phyloP scores from a whole-genome alignment of 202 grass and related monocot genomes.

The Digitaria exilis region DNA sequence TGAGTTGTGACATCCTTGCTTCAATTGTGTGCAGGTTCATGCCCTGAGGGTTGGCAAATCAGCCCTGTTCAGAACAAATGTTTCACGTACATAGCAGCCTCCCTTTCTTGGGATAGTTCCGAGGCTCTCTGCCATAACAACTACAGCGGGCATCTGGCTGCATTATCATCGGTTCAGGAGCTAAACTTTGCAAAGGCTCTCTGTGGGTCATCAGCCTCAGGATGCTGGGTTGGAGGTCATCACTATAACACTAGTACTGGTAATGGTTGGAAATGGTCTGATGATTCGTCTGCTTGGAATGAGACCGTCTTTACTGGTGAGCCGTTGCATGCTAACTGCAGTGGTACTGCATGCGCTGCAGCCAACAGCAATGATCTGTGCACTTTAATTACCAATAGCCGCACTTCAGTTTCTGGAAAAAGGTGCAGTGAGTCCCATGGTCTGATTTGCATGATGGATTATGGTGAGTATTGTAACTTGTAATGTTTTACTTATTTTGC shows the following conservation, averaged over 20 bases:
- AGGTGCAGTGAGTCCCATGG: conserved; percentile 73
- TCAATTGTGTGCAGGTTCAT: conserved; percentile 52
- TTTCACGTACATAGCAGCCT: conserved; percentile 54
- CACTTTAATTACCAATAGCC: conserved; percentile 55
- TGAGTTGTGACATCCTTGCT: background rate
- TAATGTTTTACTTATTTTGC: background rate
- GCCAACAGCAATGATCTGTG: conserved; percentile 53
- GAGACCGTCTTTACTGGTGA: conserved; percentile 37
- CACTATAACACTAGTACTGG: conserved; percentile 40
- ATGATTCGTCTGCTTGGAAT: conserved; percentile 58
- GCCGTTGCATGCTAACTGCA: conserved; percentile 42
- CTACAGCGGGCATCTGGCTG: conserved; percentile 62
- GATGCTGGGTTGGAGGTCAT: conserved; percentile 84
- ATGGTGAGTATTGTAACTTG: conserved; percentile 50
- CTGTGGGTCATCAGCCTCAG: conserved; percentile 51
- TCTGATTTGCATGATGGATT: conserved; percentile 77
- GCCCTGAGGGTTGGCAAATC: conserved; percentile 64
- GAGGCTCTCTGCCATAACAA: conserved; percentile 61
- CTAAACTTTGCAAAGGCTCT: conserved; percentile 60
- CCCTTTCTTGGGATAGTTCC: conserved; percentile 72
- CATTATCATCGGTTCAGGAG: conserved; percentile 70
- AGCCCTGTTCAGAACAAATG: conserved; percentile 62
- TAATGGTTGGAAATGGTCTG: conserved; percentile 70
- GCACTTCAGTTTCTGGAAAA: conserved; percentile 40
- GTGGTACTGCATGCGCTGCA: conserved; percentile 31